A percentile compares a stretch with the other conserved stretches of the same genome.
Evolutionary conservation across 2,329 filamentous ascomycete species (phyloP).

Genomic region (Paraphoma sp.): DNA sequence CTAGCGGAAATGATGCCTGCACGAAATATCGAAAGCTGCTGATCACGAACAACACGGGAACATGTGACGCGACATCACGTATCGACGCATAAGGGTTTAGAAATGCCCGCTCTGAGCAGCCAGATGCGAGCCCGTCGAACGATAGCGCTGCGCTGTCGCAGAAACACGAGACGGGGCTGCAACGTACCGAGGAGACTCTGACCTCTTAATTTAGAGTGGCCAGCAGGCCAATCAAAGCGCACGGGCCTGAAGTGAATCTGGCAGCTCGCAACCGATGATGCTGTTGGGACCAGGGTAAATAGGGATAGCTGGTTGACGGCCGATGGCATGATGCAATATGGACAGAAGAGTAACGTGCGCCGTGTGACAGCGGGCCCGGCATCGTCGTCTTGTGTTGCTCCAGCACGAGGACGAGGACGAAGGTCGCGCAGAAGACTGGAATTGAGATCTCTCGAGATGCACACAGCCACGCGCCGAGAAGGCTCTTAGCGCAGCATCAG

Average conservation of each 20-base stretch:
- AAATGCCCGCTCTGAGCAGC: not conserved
- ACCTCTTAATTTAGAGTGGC: slow-evolving; percentile 35
- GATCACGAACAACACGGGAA: slow-evolving; percentile 13
- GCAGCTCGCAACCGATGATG: slow-evolving; percentile 14
- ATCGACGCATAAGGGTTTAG: not conserved
- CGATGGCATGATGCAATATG: not conserved
- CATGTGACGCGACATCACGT: slow-evolving; percentile 6
- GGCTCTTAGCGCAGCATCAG: slow-evolving; percentile 12
- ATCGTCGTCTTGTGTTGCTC: not conserved
- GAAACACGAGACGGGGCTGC: slow-evolving; percentile 14
- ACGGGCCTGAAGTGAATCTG: slow-evolving; percentile 12
- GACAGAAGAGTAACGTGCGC: not conserved
- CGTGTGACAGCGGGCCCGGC: not conserved
- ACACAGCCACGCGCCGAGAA: slow-evolving; percentile 20
- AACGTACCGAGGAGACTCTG: slow-evolving; percentile 24
- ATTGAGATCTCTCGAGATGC: slow-evolving; percentile 3
- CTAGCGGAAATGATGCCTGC: not conserved
- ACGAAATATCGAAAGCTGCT: not conserved
- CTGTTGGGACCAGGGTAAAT: slow-evolving; percentile 13
- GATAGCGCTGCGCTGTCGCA: slow-evolving; percentile 7
- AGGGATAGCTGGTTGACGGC: not conserved
- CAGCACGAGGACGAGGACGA: not conserved
- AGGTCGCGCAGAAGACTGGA: not conserved
- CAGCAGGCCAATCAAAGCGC: slow-evolving; percentile 25
- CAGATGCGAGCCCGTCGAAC: not conserved